Evolutionary conservation across 192 early-diverging fungal genomes (phyloP).

Genomic region (Geranomyces michiganensis): DNA sequence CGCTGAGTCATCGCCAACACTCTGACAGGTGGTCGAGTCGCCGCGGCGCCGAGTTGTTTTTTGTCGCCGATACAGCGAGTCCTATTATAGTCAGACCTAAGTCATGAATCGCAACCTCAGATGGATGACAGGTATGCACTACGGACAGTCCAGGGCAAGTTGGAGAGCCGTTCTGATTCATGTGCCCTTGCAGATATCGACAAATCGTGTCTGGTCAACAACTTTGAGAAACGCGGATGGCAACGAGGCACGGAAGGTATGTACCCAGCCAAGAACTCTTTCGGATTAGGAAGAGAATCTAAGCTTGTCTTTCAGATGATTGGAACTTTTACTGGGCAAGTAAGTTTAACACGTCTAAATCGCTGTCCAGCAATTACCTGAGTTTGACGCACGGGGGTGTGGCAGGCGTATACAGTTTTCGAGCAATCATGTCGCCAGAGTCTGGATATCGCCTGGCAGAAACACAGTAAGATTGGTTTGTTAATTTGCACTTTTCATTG

Average conservation of each 20-base stretch:
- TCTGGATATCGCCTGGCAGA: slow-evolving; percentile 57
- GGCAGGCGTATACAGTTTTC: slow-evolving; percentile 51
- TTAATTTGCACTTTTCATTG: not conserved
- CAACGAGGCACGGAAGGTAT: slow-evolving; percentile 51
- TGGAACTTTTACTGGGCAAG: slow-evolving; percentile 68
- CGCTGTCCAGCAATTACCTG: no score
- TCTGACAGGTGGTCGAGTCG: no score
- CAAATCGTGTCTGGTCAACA: slow-evolving; percentile 56
- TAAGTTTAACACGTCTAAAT: slow-evolving; percentile 13
- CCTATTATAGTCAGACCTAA: no score
- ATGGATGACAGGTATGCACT: slow-evolving; percentile 18
- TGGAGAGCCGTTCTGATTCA: not conserved
- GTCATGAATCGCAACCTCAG: not conserved
- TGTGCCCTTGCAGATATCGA: slow-evolving; percentile 46
- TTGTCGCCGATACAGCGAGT: no score
- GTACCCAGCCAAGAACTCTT: not conserved
- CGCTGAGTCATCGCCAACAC: no score
- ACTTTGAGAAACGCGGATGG: slow-evolving; percentile 63
- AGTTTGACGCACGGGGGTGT: no score
- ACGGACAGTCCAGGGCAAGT: not conserved
- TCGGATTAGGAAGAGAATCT: not conserved
- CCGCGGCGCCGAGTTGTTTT: no score
- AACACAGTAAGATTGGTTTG: slow-evolving; percentile 45
- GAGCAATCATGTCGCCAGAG: slow-evolving; percentile 57
- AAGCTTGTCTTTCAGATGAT: slow-evolving; percentile 42